Base-by-base conservation (phyloP, 805 yeast genomes). In the Suhomyces xylopsoci region DNA sequence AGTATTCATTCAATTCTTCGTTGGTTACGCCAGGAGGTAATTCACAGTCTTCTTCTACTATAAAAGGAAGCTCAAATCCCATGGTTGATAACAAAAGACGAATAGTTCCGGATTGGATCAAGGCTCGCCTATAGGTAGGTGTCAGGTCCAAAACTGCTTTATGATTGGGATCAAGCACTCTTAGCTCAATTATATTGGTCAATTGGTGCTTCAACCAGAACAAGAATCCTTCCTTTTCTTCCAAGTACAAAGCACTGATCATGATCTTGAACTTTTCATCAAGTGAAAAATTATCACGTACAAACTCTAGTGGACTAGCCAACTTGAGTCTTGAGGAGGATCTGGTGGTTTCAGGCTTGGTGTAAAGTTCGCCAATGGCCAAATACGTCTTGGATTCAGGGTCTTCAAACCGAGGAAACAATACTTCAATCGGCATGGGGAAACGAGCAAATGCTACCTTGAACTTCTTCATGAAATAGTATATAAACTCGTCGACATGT, bases 401-500 rank as follows among this genome's bases (percentile, higher is more conserved):
- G 68, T 70, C 61, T 74, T 82, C 67, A 64, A 81, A 55, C 59
- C 85, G 73, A 44, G 88, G 81, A 63, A 90, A 89, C 49, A 90
- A 69, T 3, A 93, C 61, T 61, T 90, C 96, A 66, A 83, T 61
- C 78, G 78, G 50, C 78, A 72, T 47, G 81, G 92, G 56, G 84
- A 79, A 59, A 65, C 76, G 20, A 68, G 74, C 52, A 77, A 73
- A 54, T 70, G 78, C 62, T 67, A 70, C 46, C 72, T 81, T 60
- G 84, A 75, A 74, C 56, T 80, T 80, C 51, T 80, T 78, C 81
- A 90, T 82, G 58, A 78, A 90, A 59, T 85, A 83, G 20, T 77
- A 75, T 34, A 88, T 70, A 58, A 93, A 84, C 45, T 83, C 81
- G 36, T 83, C 85, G 10, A 87, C 79, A 51, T 86, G 90, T 28